Percentiles rank a stretch among this genome's conserved stretches.
phyloP scores from a whole-genome alignment of 1,284 basidiomycete genomes.

The Hemileia vastatrix region DNA sequence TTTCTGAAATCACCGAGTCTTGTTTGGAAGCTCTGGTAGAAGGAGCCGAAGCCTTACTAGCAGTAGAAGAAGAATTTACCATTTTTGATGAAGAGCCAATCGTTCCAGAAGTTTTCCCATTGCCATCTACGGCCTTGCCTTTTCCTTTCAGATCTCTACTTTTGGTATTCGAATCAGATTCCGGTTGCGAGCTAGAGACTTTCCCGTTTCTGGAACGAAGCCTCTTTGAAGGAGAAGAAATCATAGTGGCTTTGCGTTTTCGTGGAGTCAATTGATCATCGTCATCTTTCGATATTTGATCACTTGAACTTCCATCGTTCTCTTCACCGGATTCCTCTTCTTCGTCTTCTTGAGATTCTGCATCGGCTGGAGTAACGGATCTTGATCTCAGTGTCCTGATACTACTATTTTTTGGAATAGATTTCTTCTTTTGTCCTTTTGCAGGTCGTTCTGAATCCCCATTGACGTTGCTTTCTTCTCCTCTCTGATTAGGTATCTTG shows the following conservation, averaged over 20 bases:
- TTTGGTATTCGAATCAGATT: too few species aligned
- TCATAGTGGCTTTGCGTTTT: not conserved
- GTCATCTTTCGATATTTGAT: too few species aligned
- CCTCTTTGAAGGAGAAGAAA: not conserved
- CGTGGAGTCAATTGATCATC: not conserved
- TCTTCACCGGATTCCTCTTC: not conserved
- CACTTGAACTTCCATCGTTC: too few species aligned
- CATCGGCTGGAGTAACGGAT: not conserved
- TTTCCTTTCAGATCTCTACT: not conserved
- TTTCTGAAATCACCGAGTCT: too few species aligned
- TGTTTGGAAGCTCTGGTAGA: too few species aligned
- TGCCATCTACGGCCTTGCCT: not conserved
- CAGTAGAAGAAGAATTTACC: too few species aligned
- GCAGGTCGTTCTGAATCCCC: too few species aligned
- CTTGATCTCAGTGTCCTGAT: not conserved
- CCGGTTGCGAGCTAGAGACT: too few species aligned
- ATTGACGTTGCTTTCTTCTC: not conserved
- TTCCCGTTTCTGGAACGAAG: too few species aligned
- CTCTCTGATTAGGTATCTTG: too few species aligned
- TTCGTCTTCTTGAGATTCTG: not conserved
- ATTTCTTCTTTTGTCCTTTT: not conserved
- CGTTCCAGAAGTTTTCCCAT: not conserved
- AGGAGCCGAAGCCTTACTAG: too few species aligned
- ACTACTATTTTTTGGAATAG: not conserved
- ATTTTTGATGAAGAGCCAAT: not conserved